Evolutionary conservation across 192 early-diverging fungal genomes (phyloP), one percentile per base, ranked within the genome.

Genomic region (Backusella australiensis): DNA sequence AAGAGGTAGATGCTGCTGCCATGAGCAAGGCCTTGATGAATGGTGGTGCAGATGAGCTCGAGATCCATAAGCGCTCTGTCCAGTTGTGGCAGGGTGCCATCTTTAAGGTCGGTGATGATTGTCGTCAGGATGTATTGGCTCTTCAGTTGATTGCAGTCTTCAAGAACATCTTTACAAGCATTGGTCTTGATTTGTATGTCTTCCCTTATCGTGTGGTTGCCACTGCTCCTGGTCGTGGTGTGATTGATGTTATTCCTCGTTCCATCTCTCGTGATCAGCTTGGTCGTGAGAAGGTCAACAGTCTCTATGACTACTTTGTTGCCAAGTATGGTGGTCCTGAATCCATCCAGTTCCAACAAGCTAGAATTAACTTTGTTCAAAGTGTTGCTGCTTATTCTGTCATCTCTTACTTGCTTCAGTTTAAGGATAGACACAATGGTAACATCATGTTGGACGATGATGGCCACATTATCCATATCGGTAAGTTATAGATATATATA

Each of bases 101-200:
- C 73, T 99, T 99, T 89, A 99, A 99, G 89, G 97, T 99, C 56
- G 98, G 98, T 73, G 98, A 99, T 76, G 97, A 99, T 85, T 99
- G 98, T 85, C 91, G 98, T 35, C 98, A 99, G 84, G 98, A 99
- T 81, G 94, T 99, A 21, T 87, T 99, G 75, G 97, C 98, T 3
- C 82, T 99, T 67, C 98, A 99, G 86, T 86, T 99, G 77, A 98
- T 99, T 85, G 94, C 94, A 1, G 91, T 97, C 39, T 99, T 98
- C 86, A 98, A 99, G 77, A 95, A 93, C 84, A 97, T 99, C 59
- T 97, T 97, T 71, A 90, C 92, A 0, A 91, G 89, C 38, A 91
- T 92, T 29, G 97, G 95, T 4, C 84, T 99, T 65, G 97, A 99
- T 80, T 84, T 99, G 70, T 99, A 99, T 83, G 81, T 98, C 67